Evolutionary conservation across 805 yeast genomes (phyloP).

Genomic region (Spathaspora sp.): DNA sequence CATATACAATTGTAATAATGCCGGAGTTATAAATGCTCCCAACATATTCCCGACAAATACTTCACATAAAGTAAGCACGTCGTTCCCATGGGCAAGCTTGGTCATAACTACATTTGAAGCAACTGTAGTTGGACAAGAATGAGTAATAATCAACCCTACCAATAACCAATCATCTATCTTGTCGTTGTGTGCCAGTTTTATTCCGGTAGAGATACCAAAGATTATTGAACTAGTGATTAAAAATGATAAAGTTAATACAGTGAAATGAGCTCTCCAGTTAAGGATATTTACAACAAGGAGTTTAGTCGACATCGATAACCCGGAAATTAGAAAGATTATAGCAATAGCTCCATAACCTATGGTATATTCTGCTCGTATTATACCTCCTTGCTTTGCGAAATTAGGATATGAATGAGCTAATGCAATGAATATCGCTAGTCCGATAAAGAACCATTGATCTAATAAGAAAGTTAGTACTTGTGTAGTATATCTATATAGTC

Average conservation of each 20-base stretch:
- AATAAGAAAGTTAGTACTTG: constrained; percentile 23
- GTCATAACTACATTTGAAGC: constrained; percentile 94
- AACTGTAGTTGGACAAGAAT: constrained; percentile 88
- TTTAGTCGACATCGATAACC: constrained; percentile 69
- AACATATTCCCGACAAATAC: constrained; percentile 80
- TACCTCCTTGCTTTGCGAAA: constrained; percentile 82
- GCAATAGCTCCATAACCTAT: constrained; percentile 88
- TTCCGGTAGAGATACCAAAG: constrained; percentile 70
- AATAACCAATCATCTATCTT: constrained; percentile 71
- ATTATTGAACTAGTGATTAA: constrained; percentile 67
- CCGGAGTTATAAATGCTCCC: constrained; percentile 88
- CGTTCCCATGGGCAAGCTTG: constrained; percentile 78
- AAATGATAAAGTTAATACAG: constrained; percentile 65
- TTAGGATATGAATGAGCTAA: constrained; percentile 76
- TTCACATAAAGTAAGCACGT: constrained; percentile 71
- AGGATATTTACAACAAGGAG: constrained; percentile 58
- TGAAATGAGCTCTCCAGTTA: constrained; percentile 80
- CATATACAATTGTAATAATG: constrained; percentile 69
- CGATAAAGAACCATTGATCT: constrained; percentile 72
- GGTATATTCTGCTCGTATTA: constrained; percentile 67
- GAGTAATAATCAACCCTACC: constrained; percentile 78
- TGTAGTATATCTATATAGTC: constrained; percentile 8
- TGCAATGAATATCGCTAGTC: constrained; percentile 68
- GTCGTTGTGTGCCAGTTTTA: constrained; percentile 52
- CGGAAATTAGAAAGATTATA: constrained; percentile 75